Evolutionary conservation across 2,329 filamentous ascomycete species (phyloP), one percentile per base, ranked within the genome.

Genomic region (Tolypocladium ophioglossoides): DNA sequence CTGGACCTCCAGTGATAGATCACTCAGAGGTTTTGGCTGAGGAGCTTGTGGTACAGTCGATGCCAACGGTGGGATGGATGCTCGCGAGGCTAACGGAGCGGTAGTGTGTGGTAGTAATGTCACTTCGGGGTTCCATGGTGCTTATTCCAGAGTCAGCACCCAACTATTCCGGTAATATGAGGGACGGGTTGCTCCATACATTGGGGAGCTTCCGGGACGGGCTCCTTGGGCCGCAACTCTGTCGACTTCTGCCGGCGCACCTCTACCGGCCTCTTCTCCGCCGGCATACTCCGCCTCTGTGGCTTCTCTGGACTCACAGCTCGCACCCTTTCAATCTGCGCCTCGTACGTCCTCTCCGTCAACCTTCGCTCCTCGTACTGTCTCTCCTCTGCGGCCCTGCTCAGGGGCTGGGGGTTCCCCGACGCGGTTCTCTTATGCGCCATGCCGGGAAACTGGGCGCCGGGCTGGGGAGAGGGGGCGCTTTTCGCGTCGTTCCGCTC

Each of bases 91-190:
- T 51, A 96, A 73, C 4, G 94, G 94, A 16, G 83, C 82, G 30
- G 80, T 77, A 0, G 82, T 83, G 61, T 83, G 83, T 7, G 81
- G 76, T 38, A 91, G 75, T 24, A 97, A 74, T 1, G 80, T 85
- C 10, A 84, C 92, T 66, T 89, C 81, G 0, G 94, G 92, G 54
- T 83, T 85, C 94, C 94, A 97, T 64, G 74, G 71, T 58, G 70
- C 74, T 76, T 61, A 27, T 48, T 46, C 20, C 7, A 12, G 18
- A 32, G 24, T 34, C 9, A 27, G 37, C 22, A 12, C 9, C 18
- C 14, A 3, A 52, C 2, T 7, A 14, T 34, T 16, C 3, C 4
- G 7, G n/a, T 5, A 11, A 9, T 18, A 20, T 14, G 8, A 12
- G 20, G 14, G 27, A 50, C 7, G 38, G 10, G 7, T 12, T 12